A percentile compares a stretch with the other conserved stretches of the same genome.
phyloP scores from a whole-genome alignment of 2,329 filamentous ascomycete genomes.

The Penicillium thymicola region DNA sequence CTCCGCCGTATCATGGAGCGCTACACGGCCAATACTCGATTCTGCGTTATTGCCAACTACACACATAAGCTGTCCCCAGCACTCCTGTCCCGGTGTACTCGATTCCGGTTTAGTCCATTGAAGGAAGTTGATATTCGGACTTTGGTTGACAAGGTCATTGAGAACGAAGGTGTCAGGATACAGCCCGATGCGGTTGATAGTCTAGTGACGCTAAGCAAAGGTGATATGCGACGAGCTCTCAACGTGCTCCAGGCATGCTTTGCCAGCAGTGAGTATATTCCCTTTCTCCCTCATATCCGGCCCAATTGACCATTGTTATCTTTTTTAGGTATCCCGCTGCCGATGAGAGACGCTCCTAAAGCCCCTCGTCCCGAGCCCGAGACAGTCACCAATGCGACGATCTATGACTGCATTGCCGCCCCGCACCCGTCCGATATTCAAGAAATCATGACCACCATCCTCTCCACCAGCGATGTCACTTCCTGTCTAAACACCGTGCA shows the following conservation, averaged over 20 bases:
- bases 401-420: constrained; percentile 96
- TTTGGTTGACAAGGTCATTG: constrained; percentile 84
- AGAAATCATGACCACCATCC: constrained; percentile 77
- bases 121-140: constrained; percentile 82
- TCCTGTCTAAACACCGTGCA: constrained; percentile 86
- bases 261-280: constrained; percentile 67
- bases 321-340: constrained; percentile 62
- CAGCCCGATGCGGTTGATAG: constrained; percentile 75
- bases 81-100: constrained; percentile 84
- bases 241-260: constrained; percentile 97
- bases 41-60: constrained; percentile 99
- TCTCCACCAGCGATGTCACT: constrained; percentile 82
- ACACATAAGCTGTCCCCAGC: constrained; percentile 96
- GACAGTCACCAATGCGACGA: constrained; percentile 83
- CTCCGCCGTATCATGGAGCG: constrained; percentile 97
- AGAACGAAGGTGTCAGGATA: constrained; percentile 82
- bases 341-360: constrained; percentile 58
- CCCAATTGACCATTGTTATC: neutral
- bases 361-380: constrained; percentile 64
- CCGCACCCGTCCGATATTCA: constrained; percentile 86
- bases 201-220: constrained; percentile 82
- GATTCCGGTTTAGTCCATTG: constrained; percentile 91
- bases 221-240: constrained; percentile 90
- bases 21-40: constrained; percentile 95
- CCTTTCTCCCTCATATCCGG: neutral